Base-by-base conservation (phyloP, 1,284 basidiomycete genomes). In the Meira miltonrushii region DNA sequence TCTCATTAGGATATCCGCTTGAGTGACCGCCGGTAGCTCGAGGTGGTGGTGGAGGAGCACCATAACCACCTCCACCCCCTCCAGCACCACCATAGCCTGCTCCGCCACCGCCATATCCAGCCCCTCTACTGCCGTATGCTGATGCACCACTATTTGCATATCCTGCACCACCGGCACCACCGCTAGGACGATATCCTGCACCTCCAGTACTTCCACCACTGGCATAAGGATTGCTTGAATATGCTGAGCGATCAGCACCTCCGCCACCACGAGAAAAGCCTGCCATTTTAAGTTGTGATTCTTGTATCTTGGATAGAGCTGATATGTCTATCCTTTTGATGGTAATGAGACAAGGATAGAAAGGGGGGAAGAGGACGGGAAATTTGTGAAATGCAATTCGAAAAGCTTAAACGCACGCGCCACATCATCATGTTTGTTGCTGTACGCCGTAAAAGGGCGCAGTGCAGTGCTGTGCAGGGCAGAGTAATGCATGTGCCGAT, bases 231-330 rank as follows among this genome's bases (percentile, higher is more conserved):
- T 50, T 50, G 15, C n/a, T 17, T 25, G 23, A 25, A 50, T 50
- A 50, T 50, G 47, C 47, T 25, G 47, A 50, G 6, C 47, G 47
- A 37, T 50, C 47, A 37, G 15, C 21, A 17, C 47, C 47, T n/a
- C 47, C 47, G 6, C 47, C 47, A 15, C 47, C 47, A 15, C 47
- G 15, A 13, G 21, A 17, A 25, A 50, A 50, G 47, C 47, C 47
- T 4, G 47, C 47, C 47, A 50, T 50, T 50, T 15, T 17, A 40
- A 40, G 39, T n/a, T 43, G 40, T 5, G 40, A 15, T 43, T 15
- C 40, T 15, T 43, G 3, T 11, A 19, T 33, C 8, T 33, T 33
- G 8, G 28, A 33, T 33, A 33, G 28, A 33, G 10, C 39, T 40
- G 39, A 11, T 5, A 43, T 15, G 3, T 33, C 28, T 33, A 33